A percentile compares a stretch with the other conserved stretches of the same genome.
Conservation (phyloP, 768 basidiomycete genomes). For the Panellus pusillus region DNA sequence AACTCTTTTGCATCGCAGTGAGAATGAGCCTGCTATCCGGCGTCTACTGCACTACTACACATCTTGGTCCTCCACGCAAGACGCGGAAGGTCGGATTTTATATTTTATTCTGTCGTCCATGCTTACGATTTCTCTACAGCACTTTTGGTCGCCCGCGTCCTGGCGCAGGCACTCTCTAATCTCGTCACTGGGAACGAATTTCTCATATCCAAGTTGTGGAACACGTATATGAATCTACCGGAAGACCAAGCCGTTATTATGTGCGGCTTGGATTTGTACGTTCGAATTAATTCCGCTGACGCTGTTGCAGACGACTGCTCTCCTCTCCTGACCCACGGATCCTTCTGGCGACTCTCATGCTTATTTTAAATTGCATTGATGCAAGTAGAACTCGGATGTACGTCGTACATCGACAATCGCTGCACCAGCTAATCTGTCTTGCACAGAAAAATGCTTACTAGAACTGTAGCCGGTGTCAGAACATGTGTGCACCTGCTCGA, state of each 20-base stretch:
- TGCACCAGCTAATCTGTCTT: slow-evolving; percentile 11
- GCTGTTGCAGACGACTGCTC: slow-evolving; percentile 51
- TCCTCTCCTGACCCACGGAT: slow-evolving; percentile 64
- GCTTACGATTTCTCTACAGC: slow-evolving; percentile 40
- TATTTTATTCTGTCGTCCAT: slow-evolving; percentile 1
- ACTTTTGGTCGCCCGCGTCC: slow-evolving; percentile 58
- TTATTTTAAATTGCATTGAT: slow-evolving; percentile 73
- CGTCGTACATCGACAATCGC: slow-evolving; percentile 23
- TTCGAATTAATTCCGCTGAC: slow-evolving; percentile 23
- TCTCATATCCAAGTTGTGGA: slow-evolving; percentile 61
- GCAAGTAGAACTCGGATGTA: slow-evolving; percentile 57
- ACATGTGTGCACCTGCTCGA: slow-evolving; percentile 72
- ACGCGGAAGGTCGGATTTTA: slow-evolving; percentile 41
- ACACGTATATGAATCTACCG: slow-evolving; percentile 60
- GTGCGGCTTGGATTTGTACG: slow-evolving; percentile 40
- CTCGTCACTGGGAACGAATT: slow-evolving; percentile 72
- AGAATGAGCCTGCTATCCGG: slow-evolving; percentile 71
- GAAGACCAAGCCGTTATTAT: slow-evolving; percentile 76
- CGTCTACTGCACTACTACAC: slow-evolving; percentile 70
- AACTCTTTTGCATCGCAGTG: slow-evolving; percentile 38
- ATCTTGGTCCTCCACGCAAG: slow-evolving; percentile 70
- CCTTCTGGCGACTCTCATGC: slow-evolving; percentile 60
- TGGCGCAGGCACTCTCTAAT: slow-evolving; percentile 82
- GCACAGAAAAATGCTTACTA: slow-evolving; percentile 52
- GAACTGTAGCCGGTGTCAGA: slow-evolving; percentile 56